A percentile compares a stretch with the other conserved stretches of the same genome.
These are phyloP conservation scores for Panaeolus papilionaceus DNA, from an alignment of 768 basidiomycete species.

Conservation along the genomic window DNA sequence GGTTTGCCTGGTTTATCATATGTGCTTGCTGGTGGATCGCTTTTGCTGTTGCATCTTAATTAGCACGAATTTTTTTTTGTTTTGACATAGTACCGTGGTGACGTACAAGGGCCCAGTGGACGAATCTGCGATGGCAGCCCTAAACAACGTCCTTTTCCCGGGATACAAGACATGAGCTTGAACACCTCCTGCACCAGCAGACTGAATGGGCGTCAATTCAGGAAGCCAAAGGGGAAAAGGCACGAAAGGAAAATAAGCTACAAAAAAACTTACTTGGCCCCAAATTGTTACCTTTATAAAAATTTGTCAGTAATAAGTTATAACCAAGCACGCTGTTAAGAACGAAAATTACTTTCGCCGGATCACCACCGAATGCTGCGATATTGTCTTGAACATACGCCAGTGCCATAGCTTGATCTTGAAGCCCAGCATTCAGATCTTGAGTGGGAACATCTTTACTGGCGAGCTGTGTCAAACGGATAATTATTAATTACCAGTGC, in stretches of 20 bases:
- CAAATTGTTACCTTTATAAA: conserved; percentile 55
- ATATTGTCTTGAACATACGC: conserved; percentile 8
- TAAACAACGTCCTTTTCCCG: conserved; percentile 45
- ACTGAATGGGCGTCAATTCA: conserved; percentile 35
- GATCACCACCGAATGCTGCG: conserved; percentile 1
- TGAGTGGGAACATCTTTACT: conserved; percentile 49
- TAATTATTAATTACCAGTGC: neutral
- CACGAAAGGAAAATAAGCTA: neutral
- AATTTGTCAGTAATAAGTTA: neutral
- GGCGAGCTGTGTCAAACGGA: conserved; percentile 41
- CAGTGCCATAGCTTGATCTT: conserved; percentile 5
- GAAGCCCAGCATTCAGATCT: conserved; percentile 48
- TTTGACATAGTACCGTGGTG: neutral
- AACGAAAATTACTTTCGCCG: conserved; percentile 31
- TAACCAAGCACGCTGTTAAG: neutral
- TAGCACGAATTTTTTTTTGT: neutral
- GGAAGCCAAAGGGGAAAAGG: neutral
- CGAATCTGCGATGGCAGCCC: conserved; percentile 59
- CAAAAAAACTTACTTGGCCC: conserved; percentile 47
- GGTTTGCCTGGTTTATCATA: conserved; percentile 61
- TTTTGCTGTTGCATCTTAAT: conserved; percentile 49
- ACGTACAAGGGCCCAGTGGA: conserved; percentile 60
- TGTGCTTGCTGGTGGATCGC: conserved; percentile 46
- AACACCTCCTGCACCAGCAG: conserved; percentile 57
- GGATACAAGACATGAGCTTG: conserved; percentile 55